These are phyloP conservation scores for Ogataea parapolymorpha DNA, from an alignment of 805 yeast species.

Conservation along the genomic window DNA sequence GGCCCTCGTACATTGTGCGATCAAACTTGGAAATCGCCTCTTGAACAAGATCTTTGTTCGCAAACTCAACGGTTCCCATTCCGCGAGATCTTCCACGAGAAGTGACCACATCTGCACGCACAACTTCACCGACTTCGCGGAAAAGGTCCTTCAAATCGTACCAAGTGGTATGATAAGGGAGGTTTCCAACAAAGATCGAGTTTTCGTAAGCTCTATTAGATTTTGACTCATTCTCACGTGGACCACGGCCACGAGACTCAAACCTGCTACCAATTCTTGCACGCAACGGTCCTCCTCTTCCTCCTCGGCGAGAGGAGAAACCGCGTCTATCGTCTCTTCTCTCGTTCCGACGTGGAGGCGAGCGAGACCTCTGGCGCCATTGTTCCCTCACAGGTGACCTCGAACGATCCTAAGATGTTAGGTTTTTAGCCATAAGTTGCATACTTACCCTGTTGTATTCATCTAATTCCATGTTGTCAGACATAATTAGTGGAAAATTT, in stretches of 20 bases:
- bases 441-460: constrained; percentile 59
- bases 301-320: constrained; percentile 26
- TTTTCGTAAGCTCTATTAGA: constrained; percentile 60
- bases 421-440: neutral
- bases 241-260: constrained; percentile 26
- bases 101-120: constrained; percentile 79
- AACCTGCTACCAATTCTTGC: constrained; percentile 17
- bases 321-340: constrained; percentile 19
- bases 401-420: constrained; percentile 27
- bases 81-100: constrained; percentile 80
- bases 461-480: constrained; percentile 61
- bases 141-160: constrained; percentile 59
- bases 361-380: constrained; percentile 32
- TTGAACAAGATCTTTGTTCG: constrained; percentile 58
- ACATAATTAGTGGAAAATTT: constrained; percentile 34
- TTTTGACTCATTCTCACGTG: constrained; percentile 35
- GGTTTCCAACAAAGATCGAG: constrained; percentile 70
- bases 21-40: constrained; percentile 69
- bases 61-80: constrained; percentile 88
- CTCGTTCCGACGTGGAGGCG: constrained; percentile 21
- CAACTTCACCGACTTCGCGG: constrained; percentile 58
- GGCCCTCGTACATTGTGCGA: constrained; percentile 61
- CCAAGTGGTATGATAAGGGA: constrained; percentile 63
- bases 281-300: constrained; percentile 31
- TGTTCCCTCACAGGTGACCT: constrained; percentile 34